Conservation (phyloP, 352 stramenopile genomes). For the Globisporangium paroecandrum region DNA sequence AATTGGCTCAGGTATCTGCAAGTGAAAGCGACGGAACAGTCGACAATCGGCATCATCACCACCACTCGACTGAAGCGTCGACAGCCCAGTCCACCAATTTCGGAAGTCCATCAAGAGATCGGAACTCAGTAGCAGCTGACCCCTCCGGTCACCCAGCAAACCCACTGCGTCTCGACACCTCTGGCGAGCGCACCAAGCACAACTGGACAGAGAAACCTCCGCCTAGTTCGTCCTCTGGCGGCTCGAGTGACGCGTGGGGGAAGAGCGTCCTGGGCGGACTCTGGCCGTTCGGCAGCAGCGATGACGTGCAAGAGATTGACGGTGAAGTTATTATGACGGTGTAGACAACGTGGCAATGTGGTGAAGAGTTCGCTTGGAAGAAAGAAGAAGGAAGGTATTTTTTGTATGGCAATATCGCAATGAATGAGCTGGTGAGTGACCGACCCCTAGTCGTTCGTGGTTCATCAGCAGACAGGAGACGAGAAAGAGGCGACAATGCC, state of each 20-base stretch:
- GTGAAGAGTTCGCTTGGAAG: conserved; percentile 5
- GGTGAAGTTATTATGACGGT: conserved; percentile 84
- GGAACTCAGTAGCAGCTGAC: neutral
- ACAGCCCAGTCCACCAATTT: neutral
- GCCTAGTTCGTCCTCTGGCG: neutral
- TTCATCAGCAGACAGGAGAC: conserved; percentile 3
- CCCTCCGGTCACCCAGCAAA: neutral
- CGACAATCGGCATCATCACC: neutral
- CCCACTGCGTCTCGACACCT: conserved; percentile 4
- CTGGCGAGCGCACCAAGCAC: conserved; percentile 1
- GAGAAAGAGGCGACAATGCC: neutral
- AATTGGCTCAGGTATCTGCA: neutral
- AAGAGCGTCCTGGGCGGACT: conserved; percentile 45
- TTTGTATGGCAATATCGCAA: neutral
- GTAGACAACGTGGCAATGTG: conserved; percentile 26
- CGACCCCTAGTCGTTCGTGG: neutral
- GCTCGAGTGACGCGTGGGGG: conserved; percentile 31
- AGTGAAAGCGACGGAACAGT: neutral
- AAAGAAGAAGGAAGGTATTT: neutral
- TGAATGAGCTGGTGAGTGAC: neutral
- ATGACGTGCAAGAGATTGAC: conserved; percentile 37
- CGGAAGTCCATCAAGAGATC: conserved; percentile 1
- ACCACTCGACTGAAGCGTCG: neutral
- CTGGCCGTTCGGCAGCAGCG: conserved; percentile 38
- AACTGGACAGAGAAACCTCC: conserved; percentile 32